Evolutionary conservation across 495 filamentous ascomycete species (phyloP).

Genomic region (Aspergillus egyptiacus): DNA sequence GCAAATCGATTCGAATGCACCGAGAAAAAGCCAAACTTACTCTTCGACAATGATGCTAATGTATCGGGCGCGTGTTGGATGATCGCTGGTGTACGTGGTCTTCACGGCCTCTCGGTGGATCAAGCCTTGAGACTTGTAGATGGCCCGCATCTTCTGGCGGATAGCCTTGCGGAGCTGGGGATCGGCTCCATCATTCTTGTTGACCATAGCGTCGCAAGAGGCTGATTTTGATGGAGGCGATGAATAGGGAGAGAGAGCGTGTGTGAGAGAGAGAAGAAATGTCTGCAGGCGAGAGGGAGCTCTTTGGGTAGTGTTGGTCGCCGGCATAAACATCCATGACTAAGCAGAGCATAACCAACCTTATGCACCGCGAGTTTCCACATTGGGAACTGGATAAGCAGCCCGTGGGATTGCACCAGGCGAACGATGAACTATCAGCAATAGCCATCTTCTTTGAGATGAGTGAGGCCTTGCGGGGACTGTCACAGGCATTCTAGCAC

Average conservation of each 20-base stretch:
- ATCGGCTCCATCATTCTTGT: background rate
- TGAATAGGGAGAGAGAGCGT: background rate
- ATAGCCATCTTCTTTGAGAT: too few relatives aligned
- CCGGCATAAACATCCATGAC: background rate
- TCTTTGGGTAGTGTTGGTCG: too few relatives aligned
- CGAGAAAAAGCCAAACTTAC: background rate
- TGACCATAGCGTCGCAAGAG: too few relatives aligned
- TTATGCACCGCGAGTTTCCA: slow-evolving; percentile 23
- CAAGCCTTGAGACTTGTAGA: background rate
- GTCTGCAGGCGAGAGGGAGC: too few relatives aligned
- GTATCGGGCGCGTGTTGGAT: background rate
- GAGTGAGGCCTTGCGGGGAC: too few relatives aligned
- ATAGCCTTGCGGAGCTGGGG: background rate
- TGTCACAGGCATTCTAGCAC: too few relatives aligned
- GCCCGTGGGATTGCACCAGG: background rate
- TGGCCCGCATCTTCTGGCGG: background rate
- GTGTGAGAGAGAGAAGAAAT: background rate
- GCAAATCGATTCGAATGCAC: too few relatives aligned
- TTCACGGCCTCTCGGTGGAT: slow-evolving; percentile 1
- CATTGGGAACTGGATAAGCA: background rate
- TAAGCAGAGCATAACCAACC: slow-evolving; percentile 47
- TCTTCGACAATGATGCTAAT: slow-evolving; percentile 1
- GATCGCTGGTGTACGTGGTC: background rate
- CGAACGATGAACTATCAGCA: too few relatives aligned
- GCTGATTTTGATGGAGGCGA: too few relatives aligned